Conservation (phyloP, 2,329 filamentous ascomycete genomes). For the Paracorniculantispora psalliotae region DNA sequence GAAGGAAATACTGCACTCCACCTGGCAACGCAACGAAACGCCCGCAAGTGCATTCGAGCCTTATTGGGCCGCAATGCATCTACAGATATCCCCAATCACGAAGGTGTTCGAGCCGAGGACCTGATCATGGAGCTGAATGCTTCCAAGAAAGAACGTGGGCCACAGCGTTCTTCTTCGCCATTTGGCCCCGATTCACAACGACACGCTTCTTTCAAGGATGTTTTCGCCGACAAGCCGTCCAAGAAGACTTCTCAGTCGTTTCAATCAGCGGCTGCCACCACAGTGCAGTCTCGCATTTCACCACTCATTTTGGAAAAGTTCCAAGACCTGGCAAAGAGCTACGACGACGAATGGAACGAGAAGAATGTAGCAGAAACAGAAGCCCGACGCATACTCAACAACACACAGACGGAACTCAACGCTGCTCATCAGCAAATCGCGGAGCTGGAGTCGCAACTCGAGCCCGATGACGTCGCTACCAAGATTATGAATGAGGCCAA, state of each 20-base stretch:
- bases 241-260: slow-evolving; percentile 40
- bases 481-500: slow-evolving; percentile 49
- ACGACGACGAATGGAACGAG: slow-evolving; percentile 70
- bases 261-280: slow-evolving; percentile 61
- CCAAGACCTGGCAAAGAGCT: slow-evolving; percentile 62
- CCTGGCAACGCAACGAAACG: slow-evolving; percentile 72
- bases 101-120: slow-evolving; percentile 79
- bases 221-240: slow-evolving; percentile 37
- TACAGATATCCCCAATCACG: slow-evolving; percentile 75
- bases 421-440: slow-evolving; percentile 54
- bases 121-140: slow-evolving; percentile 74
- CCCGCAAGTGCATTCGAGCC: slow-evolving; percentile 82
- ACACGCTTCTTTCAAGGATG: slow-evolving; percentile 50
- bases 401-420: slow-evolving; percentile 63
- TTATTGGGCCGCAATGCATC: slow-evolving; percentile 74
- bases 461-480: slow-evolving; percentile 49
- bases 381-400: slow-evolving; percentile 59
- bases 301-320: slow-evolving; percentile 68
- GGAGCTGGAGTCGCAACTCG: slow-evolving; percentile 51
- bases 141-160: slow-evolving; percentile 59
- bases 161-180: slow-evolving; percentile 70
- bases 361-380: slow-evolving; percentile 67
- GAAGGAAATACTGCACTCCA: slow-evolving; percentile 84
- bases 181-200: slow-evolving; percentile 59
- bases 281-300: slow-evolving; percentile 64